These are phyloP conservation scores for Stromatinia cepivora DNA, from an alignment of 2,329 filamentous ascomycete species.

Conservation along the genomic window DNA sequence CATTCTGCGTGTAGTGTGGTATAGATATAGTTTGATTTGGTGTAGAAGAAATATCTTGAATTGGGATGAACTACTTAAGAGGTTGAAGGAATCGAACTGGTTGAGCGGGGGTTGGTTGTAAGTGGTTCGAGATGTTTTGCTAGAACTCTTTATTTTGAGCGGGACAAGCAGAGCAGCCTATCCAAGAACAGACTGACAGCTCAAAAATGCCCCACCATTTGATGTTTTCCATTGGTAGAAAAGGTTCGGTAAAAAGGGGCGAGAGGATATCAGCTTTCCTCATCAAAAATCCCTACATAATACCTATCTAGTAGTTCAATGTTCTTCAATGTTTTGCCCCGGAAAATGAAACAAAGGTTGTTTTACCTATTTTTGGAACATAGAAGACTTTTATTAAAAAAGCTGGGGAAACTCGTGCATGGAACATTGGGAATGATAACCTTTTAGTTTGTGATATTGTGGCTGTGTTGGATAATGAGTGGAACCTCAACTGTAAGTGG, in stretches of 20 bases:
- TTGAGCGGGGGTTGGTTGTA: not conserved
- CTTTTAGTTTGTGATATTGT: not conserved
- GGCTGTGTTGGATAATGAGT: not conserved
- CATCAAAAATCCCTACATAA: too few relatives aligned
- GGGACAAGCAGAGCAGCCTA: not conserved
- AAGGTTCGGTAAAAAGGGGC: not conserved
- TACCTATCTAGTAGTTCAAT: too few relatives aligned
- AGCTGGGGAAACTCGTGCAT: not conserved
- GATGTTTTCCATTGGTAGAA: not conserved
- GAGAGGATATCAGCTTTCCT: not conserved
- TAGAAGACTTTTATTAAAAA: not conserved
- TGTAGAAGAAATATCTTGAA: not conserved
- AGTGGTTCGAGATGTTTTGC: not conserved
- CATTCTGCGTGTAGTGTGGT: not conserved
- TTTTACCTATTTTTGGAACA: constrained; percentile 3
- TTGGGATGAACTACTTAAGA: constrained; percentile 1
- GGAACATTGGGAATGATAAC: not conserved
- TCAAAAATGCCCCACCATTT: not conserved
- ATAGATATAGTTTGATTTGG: not conserved
- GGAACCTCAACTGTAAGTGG: not conserved
- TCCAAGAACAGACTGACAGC: not conserved
- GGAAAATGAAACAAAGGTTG: not conserved
- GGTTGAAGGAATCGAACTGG: not conserved
- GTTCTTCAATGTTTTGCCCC: not conserved
- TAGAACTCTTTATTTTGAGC: constrained; percentile 1